Conservation (phyloP, 2,329 filamentous ascomycete species). For the Fusarium sp. region DNA sequence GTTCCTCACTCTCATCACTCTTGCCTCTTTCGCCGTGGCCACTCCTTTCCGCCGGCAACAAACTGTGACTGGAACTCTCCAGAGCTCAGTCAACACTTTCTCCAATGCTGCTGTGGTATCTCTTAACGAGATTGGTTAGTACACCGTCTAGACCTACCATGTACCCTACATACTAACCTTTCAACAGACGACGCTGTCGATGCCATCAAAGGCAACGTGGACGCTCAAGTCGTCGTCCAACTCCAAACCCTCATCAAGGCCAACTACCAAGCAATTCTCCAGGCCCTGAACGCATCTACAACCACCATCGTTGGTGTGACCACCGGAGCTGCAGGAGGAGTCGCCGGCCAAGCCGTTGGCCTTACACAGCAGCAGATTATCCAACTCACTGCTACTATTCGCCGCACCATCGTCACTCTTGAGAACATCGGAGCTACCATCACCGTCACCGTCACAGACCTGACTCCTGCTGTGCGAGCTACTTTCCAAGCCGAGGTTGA, state of each 20-base stretch:
- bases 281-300: conserved; percentile 3
- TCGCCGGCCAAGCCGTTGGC: neutral
- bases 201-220: neutral
- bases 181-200: neutral
- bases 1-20: conserved; percentile 28
- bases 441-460: conserved; percentile 2
- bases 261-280: conserved; percentile 6
- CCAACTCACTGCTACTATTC: neutral
- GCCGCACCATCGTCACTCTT: neutral
- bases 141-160: accelerated
- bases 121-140: conserved; percentile 17
- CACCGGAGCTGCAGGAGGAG: conserved; percentile 23
- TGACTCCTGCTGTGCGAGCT: conserved; percentile 1
- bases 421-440: neutral
- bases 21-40: conserved; percentile 28
- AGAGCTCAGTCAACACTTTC: neutral
- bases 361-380: conserved; percentile 11
- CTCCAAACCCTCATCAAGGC: neutral
- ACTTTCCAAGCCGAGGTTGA: conserved; percentile 8
- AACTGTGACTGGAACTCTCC: conserved; percentile 17
- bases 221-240: neutral
- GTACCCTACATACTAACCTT: neutral
- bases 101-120: accelerated
- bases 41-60: conserved; percentile 22
- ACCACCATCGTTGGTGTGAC: conserved; percentile 16